Percentiles rank a stretch among this genome's conserved stretches.
phyloP scores from a whole-genome alignment of 768 basidiomycete genomes.

The Agaricus sinodeliciosus region DNA sequence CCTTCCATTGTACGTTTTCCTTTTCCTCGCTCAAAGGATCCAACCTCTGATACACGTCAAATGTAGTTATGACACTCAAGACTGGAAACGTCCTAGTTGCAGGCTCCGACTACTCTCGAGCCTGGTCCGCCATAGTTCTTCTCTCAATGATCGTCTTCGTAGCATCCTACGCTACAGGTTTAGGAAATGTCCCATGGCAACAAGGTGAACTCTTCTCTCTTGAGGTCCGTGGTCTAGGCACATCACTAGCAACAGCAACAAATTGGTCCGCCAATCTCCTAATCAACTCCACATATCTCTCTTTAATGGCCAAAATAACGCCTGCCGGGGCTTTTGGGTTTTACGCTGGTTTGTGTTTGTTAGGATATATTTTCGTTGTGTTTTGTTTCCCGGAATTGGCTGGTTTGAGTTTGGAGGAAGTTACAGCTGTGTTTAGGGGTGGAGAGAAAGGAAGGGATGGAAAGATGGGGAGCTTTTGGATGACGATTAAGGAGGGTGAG shows the following conservation, averaged over 20 bases:
- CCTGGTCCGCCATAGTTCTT: conserved; percentile 67
- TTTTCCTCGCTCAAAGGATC: neutral
- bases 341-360: conserved; percentile 65
- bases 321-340: conserved; percentile 73
- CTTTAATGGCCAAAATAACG: conserved; percentile 67
- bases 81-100: conserved; percentile 57
- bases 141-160: conserved; percentile 81
- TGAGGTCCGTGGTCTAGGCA: conserved; percentile 76
- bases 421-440: conserved; percentile 50
- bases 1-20: conserved; percentile 53
- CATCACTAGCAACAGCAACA: conserved; percentile 65
- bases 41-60: neutral
- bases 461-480: conserved; percentile 40
- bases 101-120: conserved; percentile 48
- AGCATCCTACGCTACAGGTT: conserved; percentile 71
- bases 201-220: conserved; percentile 80
- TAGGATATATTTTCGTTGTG: conserved; percentile 64
- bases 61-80: conserved; percentile 48
- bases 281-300: conserved; percentile 75
- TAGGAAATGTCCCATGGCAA: conserved; percentile 84
- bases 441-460: conserved; percentile 47
- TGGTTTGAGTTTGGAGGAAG: conserved; percentile 65
- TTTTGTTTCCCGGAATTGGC: conserved; percentile 78
- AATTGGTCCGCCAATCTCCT: conserved; percentile 78
- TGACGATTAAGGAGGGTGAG: conserved; percentile 51